A percentile compares a stretch with the other conserved stretches of the same genome.
These are phyloP conservation scores for Curvularia spicifera DNA, from an alignment of 2,329 filamentous ascomycete genomes.

Conservation along the genomic window DNA sequence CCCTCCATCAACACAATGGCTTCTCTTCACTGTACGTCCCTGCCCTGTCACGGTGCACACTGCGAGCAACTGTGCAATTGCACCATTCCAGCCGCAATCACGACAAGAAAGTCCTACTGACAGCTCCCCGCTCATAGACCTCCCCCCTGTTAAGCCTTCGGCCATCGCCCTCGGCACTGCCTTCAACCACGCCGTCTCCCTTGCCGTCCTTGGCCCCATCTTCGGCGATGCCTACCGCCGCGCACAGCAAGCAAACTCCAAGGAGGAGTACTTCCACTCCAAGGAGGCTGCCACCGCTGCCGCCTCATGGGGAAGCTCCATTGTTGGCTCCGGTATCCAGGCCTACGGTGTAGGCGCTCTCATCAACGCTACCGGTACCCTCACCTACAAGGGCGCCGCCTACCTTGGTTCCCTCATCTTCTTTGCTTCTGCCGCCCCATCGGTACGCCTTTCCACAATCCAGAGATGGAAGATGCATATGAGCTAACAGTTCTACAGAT, in stretches of 20 bases:
- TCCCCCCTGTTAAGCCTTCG: slow-evolving; percentile 91
- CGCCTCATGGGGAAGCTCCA: slow-evolving; percentile 86
- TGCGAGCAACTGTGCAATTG: neutral
- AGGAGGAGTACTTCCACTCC: slow-evolving; percentile 94
- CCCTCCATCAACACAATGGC: slow-evolving; percentile 58
- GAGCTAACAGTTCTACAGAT: slow-evolving; percentile 63
- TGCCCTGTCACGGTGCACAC: neutral
- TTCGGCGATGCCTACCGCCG: slow-evolving; percentile 95
- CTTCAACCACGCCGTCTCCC: slow-evolving; percentile 92
- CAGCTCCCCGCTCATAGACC: slow-evolving; percentile 55
- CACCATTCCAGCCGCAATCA: neutral
- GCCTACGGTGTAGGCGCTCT: slow-evolving; percentile 88
- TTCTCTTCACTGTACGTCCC: slow-evolving; percentile 63
- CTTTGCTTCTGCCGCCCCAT: slow-evolving; percentile 85
- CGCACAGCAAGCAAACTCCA: slow-evolving; percentile 88
- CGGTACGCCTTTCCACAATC: slow-evolving; percentile 62
- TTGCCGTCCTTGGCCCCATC: slow-evolving; percentile 83
- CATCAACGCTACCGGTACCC: slow-evolving; percentile 87
- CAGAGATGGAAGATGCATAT: neutral
- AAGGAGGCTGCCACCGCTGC: slow-evolving; percentile 90
- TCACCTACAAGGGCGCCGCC: slow-evolving; percentile 96
- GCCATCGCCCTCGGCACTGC: slow-evolving; percentile 94
- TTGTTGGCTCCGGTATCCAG: slow-evolving; percentile 87
- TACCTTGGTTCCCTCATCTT: slow-evolving; percentile 93
- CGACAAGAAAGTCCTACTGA: neutral